A percentile compares a stretch with the other conserved stretches of the same genome.
These are phyloP conservation scores for Sphaerosporella brunnea DNA, from an alignment of 495 filamentous ascomycete genomes.

Conservation along the genomic window DNA sequence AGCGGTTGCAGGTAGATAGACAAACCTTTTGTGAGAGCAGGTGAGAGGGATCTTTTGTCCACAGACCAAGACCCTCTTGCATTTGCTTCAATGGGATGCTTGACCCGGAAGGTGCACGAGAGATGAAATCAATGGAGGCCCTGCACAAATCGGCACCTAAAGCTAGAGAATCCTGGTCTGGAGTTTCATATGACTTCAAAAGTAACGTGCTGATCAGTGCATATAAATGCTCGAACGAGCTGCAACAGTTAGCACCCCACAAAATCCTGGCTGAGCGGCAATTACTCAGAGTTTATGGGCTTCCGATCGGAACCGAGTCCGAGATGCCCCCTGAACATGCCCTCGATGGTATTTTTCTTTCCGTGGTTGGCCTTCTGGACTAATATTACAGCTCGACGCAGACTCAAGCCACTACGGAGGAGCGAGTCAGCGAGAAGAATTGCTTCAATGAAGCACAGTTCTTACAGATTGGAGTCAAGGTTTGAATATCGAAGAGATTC, in stretches of 20 bases:
- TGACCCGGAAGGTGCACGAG: slow-evolving; percentile 25
- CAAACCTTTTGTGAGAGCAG: slow-evolving; percentile 12
- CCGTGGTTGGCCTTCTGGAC: slow-evolving; percentile 15
- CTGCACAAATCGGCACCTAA: background rate
- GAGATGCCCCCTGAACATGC: slow-evolving; percentile 12
- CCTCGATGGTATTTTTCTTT: slow-evolving; percentile 16
- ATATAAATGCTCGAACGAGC: slow-evolving; percentile 44
- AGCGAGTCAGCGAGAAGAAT: slow-evolving; percentile 1
- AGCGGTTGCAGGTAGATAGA: background rate
- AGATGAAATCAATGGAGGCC: slow-evolving; percentile 21
- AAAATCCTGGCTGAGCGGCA: slow-evolving; percentile 2
- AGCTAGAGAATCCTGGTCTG: slow-evolving; percentile 1
- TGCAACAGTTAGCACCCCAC: slow-evolving; percentile 10
- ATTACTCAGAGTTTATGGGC: slow-evolving; percentile 12
- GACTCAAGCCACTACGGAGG: slow-evolving; percentile 9
- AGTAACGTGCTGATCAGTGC: slow-evolving; percentile 25
- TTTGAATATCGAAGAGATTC: slow-evolving; percentile 27
- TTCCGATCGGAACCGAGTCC: slow-evolving; percentile 10
- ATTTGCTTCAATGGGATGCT: slow-evolving; percentile 29
- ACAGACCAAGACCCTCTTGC: slow-evolving; percentile 42
- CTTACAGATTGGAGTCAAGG: background rate
- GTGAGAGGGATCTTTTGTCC: slow-evolving; percentile 39
- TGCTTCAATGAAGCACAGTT: background rate
- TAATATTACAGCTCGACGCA: slow-evolving; percentile 12
- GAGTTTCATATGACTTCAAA: background rate